phyloP scores from a whole-genome alignment of 2,329 filamentous ascomycete species.

The Monilinia fructicola region DNA sequence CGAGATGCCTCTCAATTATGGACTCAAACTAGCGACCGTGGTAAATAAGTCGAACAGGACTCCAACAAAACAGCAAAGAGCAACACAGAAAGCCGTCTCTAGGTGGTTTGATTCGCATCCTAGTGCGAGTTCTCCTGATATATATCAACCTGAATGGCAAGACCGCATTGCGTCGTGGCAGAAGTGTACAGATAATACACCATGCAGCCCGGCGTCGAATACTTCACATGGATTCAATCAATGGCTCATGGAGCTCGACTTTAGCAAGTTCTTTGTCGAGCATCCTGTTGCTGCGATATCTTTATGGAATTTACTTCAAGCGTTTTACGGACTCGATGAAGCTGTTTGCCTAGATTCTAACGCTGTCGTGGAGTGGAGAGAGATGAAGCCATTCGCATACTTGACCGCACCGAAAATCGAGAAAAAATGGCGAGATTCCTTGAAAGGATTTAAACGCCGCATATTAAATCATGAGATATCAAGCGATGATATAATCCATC shows the following conservation, averaged over 20 bases:
- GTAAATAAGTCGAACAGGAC: neutral
- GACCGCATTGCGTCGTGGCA: constrained; percentile 12
- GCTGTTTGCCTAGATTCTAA: neutral
- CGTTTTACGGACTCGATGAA: constrained; percentile 1
- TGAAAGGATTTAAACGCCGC: neutral
- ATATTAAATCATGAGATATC: neutral
- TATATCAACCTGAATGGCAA: constrained; percentile 4
- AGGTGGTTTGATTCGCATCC: constrained; percentile 2
- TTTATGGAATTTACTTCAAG: constrained; percentile 2
- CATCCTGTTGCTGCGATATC: neutral
- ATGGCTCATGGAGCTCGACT: neutral
- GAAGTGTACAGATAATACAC: neutral
- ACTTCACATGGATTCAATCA: neutral
- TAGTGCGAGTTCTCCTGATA: neutral
- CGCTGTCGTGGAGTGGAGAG: neutral
- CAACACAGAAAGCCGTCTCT: neutral
- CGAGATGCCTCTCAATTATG: neutral
- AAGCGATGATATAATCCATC: neutral
- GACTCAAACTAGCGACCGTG: neutral
- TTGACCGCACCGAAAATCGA: neutral
- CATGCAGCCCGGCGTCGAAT: neutral
- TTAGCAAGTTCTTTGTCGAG: neutral
- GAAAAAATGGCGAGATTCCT: neutral
- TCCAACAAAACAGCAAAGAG: neutral
- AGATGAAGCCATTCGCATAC: neutral